Conservation (phyloP, 2,329 filamentous ascomycete species). For the Thelonectria olida region DNA sequence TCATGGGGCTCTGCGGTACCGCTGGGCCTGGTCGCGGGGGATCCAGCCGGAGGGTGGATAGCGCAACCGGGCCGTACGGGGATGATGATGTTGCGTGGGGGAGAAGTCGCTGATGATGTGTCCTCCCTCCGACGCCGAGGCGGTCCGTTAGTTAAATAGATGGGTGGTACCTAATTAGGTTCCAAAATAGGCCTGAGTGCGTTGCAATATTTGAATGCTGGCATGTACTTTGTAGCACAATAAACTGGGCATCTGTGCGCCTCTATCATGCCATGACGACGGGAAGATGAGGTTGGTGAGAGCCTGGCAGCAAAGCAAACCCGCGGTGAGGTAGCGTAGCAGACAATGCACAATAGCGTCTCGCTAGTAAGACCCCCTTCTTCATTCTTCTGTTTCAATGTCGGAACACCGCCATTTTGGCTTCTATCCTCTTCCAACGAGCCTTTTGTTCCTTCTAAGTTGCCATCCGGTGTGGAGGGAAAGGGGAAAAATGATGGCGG, state of each 20-base stretch:
- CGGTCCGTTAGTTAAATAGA: too few species aligned
- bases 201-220: too few species aligned
- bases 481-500: neutral
- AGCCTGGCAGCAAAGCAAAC: too few species aligned
- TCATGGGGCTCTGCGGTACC: conserved; percentile 4
- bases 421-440: neutral
- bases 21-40: conserved; percentile 2
- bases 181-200: too few species aligned
- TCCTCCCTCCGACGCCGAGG: too few species aligned
- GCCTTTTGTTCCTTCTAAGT: neutral
- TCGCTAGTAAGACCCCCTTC: conserved; percentile 3
- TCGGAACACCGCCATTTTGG: neutral
- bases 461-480: neutral
- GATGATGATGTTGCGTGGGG: conserved; percentile 4
- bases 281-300: too few species aligned
- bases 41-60: conserved; percentile 8
- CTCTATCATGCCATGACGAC: neutral
- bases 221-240: too few species aligned
- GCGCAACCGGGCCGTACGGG: neutral
- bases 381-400: neutral
- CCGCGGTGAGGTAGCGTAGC: neutral
- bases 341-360: conserved; percentile 3
- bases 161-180: too few species aligned
- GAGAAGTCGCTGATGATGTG: conserved; percentile 8
- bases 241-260: neutral